phyloP scores from a whole-genome alignment of 768 basidiomycete genomes.

The Cyathus striatus region DNA sequence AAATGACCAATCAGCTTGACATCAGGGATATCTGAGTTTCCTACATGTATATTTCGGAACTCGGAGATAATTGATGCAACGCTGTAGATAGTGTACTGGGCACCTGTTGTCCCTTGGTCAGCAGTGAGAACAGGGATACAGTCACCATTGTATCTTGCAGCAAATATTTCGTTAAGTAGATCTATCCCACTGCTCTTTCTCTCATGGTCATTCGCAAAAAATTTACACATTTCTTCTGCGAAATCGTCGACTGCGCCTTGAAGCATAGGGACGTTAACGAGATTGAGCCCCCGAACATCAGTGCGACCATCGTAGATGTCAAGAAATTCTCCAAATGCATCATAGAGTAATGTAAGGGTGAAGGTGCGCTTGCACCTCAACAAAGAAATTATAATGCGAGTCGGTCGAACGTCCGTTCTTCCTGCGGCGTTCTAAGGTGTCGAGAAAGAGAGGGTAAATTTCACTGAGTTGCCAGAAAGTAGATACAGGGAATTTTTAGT shows the following conservation, averaged over 20 bases:
- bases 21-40: constrained; percentile 4
- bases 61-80: no score
- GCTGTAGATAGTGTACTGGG: no score
- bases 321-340: constrained; percentile 13
- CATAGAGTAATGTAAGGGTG: constrained; percentile 14
- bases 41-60: constrained; percentile 9
- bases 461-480: no score
- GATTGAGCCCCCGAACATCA: constrained; percentile 1
- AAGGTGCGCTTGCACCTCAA: no score
- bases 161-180: constrained; percentile 3
- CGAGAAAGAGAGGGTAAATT: no score
- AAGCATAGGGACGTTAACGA: constrained; percentile 4
- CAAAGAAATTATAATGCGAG: no score
- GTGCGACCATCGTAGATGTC: constrained; percentile 9
- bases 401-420: no score
- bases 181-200: constrained; percentile 4
- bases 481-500: no score
- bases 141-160: background rate
- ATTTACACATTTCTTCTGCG: constrained; percentile 9
- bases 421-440: no score
- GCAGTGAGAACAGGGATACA: background rate
- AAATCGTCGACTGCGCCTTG: constrained; percentile 6
- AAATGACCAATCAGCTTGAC: constrained; percentile 6
- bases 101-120: constrained; percentile 1
- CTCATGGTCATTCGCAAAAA: constrained; percentile 8